Base-by-base conservation (phyloP, 2,329 filamentous ascomycete genomes). In the Leptosphaerulina australis region DNA sequence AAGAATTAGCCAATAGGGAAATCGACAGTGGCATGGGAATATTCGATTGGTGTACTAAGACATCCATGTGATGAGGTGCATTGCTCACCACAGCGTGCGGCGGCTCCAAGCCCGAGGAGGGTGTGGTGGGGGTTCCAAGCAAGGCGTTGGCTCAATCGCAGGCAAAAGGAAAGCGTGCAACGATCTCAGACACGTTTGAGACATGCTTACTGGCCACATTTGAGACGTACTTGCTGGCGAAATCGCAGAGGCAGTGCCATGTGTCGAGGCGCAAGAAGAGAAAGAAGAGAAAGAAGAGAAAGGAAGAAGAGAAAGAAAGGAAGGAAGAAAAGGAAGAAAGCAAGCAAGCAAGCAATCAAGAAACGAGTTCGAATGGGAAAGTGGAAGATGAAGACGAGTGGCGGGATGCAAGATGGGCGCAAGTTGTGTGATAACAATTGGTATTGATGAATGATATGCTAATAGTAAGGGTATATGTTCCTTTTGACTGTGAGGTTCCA, bases 401-500 rank as follows among this genome's bases (percentile, higher is more conserved):
- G 30, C 17, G 11, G 1, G 6, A 4, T 18, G 14, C 11, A 8
- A 18, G 21, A 18, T 17, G 15, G 11, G 40, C 22, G 40, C 40
- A 29, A 20, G 25, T 20, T 44, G 35, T 24, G 18, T 29, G n/a
- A 35, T 44, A 38, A 17, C 22, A 35, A 44, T 4, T 44, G 39
- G 26, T 35, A 40, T 44, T 44, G 39, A 44, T 46, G 41, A 46
- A 41, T 41, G 36, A 46, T 40, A 34, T 28, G 47, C 40, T 39
- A 22, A 35, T 44, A 45, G 22, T 20, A 45, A 43, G 37, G 50
- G 50, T 53, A 53, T 53, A 53, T n/a, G n/a, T 36, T 45, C 43
- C 20, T 59, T 57, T 55, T 57, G 57, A 53, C 57, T 51, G 47
- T 29, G 57, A 53, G 57, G 17, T 35, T 26, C 44, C 50, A 48